Evolutionary conservation across 495 filamentous ascomycete genomes (phyloP).

Genomic region (Penicillium robsamsonii): DNA sequence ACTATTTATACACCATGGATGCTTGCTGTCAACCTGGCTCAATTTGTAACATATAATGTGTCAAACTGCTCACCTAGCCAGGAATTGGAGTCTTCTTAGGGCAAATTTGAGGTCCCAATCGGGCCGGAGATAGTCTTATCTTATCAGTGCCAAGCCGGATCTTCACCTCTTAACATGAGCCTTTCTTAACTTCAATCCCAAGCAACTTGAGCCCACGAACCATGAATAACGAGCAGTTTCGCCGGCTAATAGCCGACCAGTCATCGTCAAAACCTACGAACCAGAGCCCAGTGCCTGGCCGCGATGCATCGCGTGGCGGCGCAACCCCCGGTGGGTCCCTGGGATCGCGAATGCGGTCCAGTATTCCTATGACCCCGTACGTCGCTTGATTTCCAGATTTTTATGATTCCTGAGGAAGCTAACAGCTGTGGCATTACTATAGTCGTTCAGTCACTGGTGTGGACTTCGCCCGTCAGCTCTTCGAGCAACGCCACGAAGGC

Average conservation of each 20-base stretch:
- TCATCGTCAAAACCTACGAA: slow-evolving; percentile 23
- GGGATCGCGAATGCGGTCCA: slow-evolving; percentile 63
- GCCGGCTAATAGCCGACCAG: slow-evolving; percentile 69
- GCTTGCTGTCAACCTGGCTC: neutral
- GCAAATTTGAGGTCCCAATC: too few relatives aligned
- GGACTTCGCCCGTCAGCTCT: slow-evolving; percentile 83
- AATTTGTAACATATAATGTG: too few relatives aligned
- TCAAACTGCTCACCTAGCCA: neutral
- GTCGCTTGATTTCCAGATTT: slow-evolving; percentile 14
- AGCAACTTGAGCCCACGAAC: slow-evolving; percentile 1
- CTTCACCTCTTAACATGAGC: slow-evolving; percentile 2
- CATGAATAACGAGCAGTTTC: slow-evolving; percentile 98
- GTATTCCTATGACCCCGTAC: slow-evolving; percentile 86
- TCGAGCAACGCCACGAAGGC: slow-evolving; percentile 63
- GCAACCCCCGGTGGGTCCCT: slow-evolving; percentile 34
- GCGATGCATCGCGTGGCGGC: slow-evolving; percentile 20
- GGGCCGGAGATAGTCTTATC: neutral
- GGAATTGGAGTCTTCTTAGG: too few relatives aligned
- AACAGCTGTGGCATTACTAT: slow-evolving; percentile 13
- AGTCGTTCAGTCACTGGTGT: slow-evolving; percentile 67
- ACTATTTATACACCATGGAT: neutral
- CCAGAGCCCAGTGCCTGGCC: slow-evolving; percentile 12
- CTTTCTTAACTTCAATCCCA: slow-evolving; percentile 6
- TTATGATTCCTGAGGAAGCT: slow-evolving; percentile 6
- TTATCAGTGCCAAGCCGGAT: slow-evolving; percentile 12